phyloP scores from a whole-genome alignment of 2,329 filamentous ascomycete genomes.

The Cylindrodendrum hubeiense region DNA sequence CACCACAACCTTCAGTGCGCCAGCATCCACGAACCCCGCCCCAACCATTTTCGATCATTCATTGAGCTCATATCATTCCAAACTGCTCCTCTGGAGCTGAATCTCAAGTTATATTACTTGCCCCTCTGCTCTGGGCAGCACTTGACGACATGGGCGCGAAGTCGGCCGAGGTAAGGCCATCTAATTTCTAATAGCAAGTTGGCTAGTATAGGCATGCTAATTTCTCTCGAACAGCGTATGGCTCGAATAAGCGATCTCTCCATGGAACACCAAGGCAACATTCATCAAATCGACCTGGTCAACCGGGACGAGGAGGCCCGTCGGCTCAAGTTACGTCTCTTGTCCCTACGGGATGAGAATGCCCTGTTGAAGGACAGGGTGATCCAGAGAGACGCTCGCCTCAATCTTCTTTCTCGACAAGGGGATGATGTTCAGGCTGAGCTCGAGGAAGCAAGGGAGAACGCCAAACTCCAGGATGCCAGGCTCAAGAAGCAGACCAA shows the following conservation, averaged over 20 bases:
- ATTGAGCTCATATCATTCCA: conserved; percentile 7
- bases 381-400: conserved; percentile 68
- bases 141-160: conserved; percentile 42
- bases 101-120: background rate
- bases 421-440: conserved; percentile 56
- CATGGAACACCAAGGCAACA: conserved; percentile 74
- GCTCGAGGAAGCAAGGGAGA: conserved; percentile 58
- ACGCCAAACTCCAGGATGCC: conserved; percentile 59
- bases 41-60: conserved; percentile 12
- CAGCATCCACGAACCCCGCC: conserved; percentile 23
- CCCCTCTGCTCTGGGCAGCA: background rate
- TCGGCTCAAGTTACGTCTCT: conserved; percentile 74
- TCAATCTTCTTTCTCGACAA: conserved; percentile 60
- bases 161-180: conserved; percentile 44
- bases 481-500: conserved; percentile 62
- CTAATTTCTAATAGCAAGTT: background rate
- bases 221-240: conserved; percentile 52
- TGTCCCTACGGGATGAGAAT: conserved; percentile 82
- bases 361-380: conserved; percentile 75
- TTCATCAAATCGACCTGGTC: conserved; percentile 75
- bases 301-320: conserved; percentile 82
- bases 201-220: conserved; percentile 34
- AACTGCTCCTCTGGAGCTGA: background rate
- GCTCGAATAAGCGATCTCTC: conserved; percentile 71
- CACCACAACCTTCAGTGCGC: conserved; percentile 27